phyloP scores from a whole-genome alignment of 2,329 filamentous ascomycete species.

The Neofusicoccum sp. region DNA sequence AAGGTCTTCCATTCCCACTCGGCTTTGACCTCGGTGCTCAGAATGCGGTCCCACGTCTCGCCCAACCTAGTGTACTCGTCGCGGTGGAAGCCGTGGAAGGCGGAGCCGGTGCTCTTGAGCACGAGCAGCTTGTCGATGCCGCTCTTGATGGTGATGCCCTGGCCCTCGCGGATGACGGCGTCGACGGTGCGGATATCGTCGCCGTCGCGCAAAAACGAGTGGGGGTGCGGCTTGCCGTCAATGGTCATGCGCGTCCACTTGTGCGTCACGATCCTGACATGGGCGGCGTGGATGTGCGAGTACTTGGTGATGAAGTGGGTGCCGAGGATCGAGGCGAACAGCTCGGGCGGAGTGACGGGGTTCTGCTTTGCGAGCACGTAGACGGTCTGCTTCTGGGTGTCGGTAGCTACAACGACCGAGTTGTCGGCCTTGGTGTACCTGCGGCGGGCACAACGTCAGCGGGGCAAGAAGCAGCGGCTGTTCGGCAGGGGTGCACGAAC shows the following conservation, averaged over 20 bases:
- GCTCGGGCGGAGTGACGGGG: constrained; percentile 87
- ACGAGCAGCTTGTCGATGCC: constrained; percentile 80
- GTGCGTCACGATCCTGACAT: constrained; percentile 79
- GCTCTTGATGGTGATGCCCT: constrained; percentile 73
- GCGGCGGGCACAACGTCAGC: constrained; percentile 20
- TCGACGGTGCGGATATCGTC: constrained; percentile 83
- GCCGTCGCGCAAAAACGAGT: constrained; percentile 90
- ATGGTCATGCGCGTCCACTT: constrained; percentile 88
- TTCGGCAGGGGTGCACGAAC: constrained; percentile 46
- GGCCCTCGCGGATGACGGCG: constrained; percentile 62
- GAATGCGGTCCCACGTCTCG: constrained; percentile 92
- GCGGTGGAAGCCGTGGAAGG: constrained; percentile 90
- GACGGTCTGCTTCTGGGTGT: constrained; percentile 90
- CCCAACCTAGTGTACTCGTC: constrained; percentile 90
- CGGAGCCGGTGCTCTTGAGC: constrained; percentile 93
- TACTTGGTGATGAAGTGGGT: constrained; percentile 88
- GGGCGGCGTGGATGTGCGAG: constrained; percentile 79
- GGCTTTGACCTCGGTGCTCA: constrained; percentile 89
- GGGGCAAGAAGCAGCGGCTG: background rate
- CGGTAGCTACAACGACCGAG: constrained; percentile 89
- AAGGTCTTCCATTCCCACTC: constrained; percentile 83
- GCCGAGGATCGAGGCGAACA: constrained; percentile 81
- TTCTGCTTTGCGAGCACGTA: constrained; percentile 94
- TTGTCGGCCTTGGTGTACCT: constrained; percentile 95
- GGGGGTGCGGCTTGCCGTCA: constrained; percentile 86